A percentile compares a stretch with the other conserved stretches of the same genome.
These are phyloP conservation scores for Cercospora beticola DNA, from an alignment of 2,329 filamentous ascomycete species.

Conservation along the genomic window DNA sequence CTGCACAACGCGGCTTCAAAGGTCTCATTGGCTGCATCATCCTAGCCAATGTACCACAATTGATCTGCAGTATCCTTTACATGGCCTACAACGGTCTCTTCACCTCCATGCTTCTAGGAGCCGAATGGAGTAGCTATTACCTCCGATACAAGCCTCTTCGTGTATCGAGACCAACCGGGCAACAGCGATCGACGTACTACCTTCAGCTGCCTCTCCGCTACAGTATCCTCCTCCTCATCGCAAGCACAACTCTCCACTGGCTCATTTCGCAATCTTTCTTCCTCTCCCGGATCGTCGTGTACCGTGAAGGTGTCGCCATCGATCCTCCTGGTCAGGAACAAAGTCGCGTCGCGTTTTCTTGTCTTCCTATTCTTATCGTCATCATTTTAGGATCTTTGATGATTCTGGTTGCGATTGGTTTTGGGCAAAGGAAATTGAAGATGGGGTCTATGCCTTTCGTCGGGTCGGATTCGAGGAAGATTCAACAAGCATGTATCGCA, in stretches of 20 bases:
- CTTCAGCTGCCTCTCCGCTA: slow-evolving; percentile 44
- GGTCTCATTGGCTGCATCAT: slow-evolving; percentile 7
- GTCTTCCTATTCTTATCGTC: slow-evolving; percentile 15
- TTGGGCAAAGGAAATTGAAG: background rate
- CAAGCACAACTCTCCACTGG: slow-evolving; percentile 44
- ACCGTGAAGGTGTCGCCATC: slow-evolving; percentile 6
- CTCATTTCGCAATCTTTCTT: slow-evolving; percentile 49
- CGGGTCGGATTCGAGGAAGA: background rate
- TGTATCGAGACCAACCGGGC: slow-evolving; percentile 39
- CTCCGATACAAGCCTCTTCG: slow-evolving; percentile 38
- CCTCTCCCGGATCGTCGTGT: slow-evolving; percentile 38
- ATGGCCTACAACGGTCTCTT: slow-evolving; percentile 20
- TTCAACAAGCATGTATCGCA: background rate
- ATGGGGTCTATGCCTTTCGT: background rate
- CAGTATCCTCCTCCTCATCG: slow-evolving; percentile 40
- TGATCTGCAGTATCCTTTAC: slow-evolving; percentile 19
- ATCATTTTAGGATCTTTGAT: slow-evolving; percentile 15
- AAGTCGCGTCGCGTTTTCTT: slow-evolving; percentile 14
- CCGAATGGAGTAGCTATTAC: slow-evolving; percentile 49
- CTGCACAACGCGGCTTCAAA: background rate
- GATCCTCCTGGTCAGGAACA: background rate
- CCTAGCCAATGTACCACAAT: slow-evolving; percentile 19
- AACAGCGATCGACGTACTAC: slow-evolving; percentile 45
- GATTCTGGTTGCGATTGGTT: background rate
- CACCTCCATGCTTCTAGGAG: slow-evolving; percentile 15